Conservation (phyloP, 2,329 filamentous ascomycete species). For the Aureobasidium sp. region DNA sequence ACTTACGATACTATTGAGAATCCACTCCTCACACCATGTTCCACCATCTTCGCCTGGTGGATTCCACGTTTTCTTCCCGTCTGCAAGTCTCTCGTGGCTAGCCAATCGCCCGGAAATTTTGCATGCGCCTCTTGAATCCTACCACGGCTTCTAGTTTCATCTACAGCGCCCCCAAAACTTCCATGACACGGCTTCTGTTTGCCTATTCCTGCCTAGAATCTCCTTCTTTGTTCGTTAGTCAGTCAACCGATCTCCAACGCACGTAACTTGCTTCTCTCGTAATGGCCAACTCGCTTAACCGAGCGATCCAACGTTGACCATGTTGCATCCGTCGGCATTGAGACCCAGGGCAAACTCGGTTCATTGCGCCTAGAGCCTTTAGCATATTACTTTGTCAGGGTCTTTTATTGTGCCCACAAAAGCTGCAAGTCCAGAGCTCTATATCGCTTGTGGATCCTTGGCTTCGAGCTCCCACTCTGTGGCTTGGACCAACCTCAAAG, state of each 20-base stretch:
- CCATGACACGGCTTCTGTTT: background rate
- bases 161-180: background rate
- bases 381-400: constrained; percentile 3
- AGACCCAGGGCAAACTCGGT: background rate
- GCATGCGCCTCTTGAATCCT: constrained; percentile 1
- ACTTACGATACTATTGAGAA: background rate
- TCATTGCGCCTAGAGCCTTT: background rate
- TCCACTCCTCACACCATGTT: constrained; percentile 1
- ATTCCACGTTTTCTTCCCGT: background rate
- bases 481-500: background rate
- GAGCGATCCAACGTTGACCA: background rate
- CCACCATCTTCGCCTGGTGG: background rate
- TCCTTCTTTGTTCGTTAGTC: background rate
- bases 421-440: background rate
- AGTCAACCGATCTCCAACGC: background rate
- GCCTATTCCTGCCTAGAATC: background rate
- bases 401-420: background rate
- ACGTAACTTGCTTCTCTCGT: background rate
- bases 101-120: constrained; percentile 8
- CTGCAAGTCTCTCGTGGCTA: background rate
- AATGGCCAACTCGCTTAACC: background rate
- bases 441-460: constrained; percentile 7
- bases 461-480: background rate
- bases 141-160: constrained; percentile 1
- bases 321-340: background rate